A percentile compares a stretch with the other conserved stretches of the same genome.
Conservation (phyloP, 768 basidiomycete genomes). For the Leucosporidium creatinivorum region DNA sequence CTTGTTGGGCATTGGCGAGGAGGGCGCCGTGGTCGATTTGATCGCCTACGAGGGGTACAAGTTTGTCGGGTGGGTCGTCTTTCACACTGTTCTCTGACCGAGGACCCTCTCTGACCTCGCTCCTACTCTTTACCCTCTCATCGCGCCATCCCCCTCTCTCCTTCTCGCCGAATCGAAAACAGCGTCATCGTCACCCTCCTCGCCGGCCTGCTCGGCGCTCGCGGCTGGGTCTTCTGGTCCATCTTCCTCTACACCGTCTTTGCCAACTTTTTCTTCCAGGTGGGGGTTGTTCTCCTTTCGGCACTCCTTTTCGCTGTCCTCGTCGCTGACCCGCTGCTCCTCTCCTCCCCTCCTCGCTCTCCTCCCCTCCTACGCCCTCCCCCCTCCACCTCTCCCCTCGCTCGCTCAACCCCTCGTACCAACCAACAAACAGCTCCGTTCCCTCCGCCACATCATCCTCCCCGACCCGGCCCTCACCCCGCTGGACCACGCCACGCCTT, state of each 20-base stretch:
- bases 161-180: no score
- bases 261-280: constrained; percentile 90
- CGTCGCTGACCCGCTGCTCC: background rate
- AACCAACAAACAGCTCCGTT: constrained; percentile 86
- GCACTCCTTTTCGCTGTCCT: no score
- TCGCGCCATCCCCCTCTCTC: no score
- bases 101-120: background rate
- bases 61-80: constrained; percentile 71
- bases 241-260: constrained; percentile 78
- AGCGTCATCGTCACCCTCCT: constrained; percentile 81
- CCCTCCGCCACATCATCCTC: constrained; percentile 80
- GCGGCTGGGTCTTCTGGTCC: constrained; percentile 57
- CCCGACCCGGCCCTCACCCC: constrained; percentile 59
- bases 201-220: constrained; percentile 58
- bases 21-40: constrained; percentile 66
- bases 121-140: background rate
- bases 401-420: background rate
- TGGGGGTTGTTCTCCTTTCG: no score
- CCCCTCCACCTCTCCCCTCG: background rate
- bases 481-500: constrained; percentile 32
- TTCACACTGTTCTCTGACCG: background rate
- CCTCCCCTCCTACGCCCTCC: background rate
- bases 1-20: constrained; percentile 70
- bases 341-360: background rate
- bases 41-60: constrained; percentile 95